Base-by-base conservation (phyloP, 1,284 basidiomycete genomes). In the Ganoderma meredithae region DNA sequence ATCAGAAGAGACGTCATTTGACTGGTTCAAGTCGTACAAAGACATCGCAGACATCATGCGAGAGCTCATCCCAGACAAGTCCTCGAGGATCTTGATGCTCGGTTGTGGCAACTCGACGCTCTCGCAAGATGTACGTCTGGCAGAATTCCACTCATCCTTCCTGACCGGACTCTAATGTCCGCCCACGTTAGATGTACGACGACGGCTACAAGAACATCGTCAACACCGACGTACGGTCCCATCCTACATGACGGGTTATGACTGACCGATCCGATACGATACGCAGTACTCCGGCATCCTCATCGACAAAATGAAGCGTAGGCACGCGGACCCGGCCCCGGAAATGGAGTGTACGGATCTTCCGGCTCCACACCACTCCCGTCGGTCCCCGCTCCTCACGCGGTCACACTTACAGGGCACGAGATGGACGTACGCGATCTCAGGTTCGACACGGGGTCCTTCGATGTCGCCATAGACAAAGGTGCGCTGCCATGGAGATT, bases 401-500 rank as follows among this genome's bases (percentile, higher is more conserved):
- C n/a, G 56, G 22, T 44, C 33, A 17, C 13, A 31, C 27, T 31
- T 1, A n/a, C 61, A 95, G 93, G 93, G 96, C 83, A 88, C 62
- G 93, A 93, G 81, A 97, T 95, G 92, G 96, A 97, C 75, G 89
- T 97, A 27, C 85, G 95, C 31, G 79, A 89, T 36, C 82, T 98
- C 19, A 80, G 85, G 36, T 95, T 96, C 71, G 85, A 85, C 0
- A 83, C 90, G 64, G 82, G 81, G 1, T 85, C 86, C 1, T 96
- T 97, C 75, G 95, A 97, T 76, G 83, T 97, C 53, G 94, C 91
- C 0, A 92, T 98, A 60, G 96, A 98, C 81, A 98, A 97, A 87
- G 95, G 93, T 86, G 69, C 22, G 71, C 69, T 27, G 27, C 39
- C 39, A 25, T 10, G 27, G 31, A 36, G 13, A 49, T 22, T 15